phyloP scores from a whole-genome alignment of 2,329 filamentous ascomycete genomes.

The Incumbomyces lentus region DNA sequence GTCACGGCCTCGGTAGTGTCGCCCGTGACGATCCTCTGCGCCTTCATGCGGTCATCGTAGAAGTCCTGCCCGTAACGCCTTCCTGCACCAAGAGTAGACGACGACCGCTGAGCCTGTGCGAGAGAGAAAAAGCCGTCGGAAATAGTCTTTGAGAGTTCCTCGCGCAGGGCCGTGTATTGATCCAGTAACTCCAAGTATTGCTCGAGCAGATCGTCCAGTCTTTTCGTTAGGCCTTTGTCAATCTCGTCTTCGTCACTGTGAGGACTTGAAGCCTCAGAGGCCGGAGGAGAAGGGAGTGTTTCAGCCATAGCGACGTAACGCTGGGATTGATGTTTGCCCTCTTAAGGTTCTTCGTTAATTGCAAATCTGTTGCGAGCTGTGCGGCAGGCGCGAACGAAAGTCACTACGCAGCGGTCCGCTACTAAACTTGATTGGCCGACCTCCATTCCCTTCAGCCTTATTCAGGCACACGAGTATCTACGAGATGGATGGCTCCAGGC shows the following conservation, averaged over 20 bases:
- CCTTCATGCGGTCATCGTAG: constrained; percentile 43
- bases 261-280: constrained; percentile 7
- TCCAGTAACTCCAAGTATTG: constrained; percentile 19
- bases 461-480: too few relatives aligned
- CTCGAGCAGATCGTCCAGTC: constrained; percentile 17
- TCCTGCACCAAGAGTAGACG: constrained; percentile 25
- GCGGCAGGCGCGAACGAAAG: too few relatives aligned
- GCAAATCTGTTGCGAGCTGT: too few relatives aligned
- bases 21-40: constrained; percentile 21
- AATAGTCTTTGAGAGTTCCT: constrained; percentile 16
- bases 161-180: constrained; percentile 22
- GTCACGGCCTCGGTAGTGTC: too few relatives aligned
- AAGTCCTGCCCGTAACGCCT: constrained; percentile 39
- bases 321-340: too few relatives aligned
- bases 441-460: too few relatives aligned
- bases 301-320: neutral
- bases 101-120: constrained; percentile 39
- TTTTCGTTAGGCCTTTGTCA: constrained; percentile 3
- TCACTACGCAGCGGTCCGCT: too few relatives aligned
- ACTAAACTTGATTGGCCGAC: too few relatives aligned
- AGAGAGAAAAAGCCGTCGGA: constrained; percentile 36
- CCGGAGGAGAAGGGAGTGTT: constrained; percentile 12
- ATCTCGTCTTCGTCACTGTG: neutral
- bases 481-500: too few relatives aligned
- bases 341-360: too few relatives aligned